Base-by-base conservation (phyloP, 306 rosid genomes). In the Trichosanthes truncata region DNA sequence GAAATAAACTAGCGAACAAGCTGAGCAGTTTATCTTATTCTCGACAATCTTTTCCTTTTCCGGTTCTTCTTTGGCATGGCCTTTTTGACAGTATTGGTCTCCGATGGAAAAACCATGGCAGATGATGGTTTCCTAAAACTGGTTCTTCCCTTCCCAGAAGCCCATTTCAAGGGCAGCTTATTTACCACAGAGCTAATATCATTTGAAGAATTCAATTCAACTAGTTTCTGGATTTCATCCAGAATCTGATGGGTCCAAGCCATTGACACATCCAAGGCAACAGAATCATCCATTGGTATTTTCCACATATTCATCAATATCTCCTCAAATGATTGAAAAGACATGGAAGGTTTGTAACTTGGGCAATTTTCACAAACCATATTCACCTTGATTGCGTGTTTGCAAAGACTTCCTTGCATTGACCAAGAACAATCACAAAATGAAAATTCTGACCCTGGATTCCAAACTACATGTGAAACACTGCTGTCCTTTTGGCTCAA, bases 391-490 rank as follows among this genome's bases (percentile, higher is more conserved):
- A 93, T 85, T 79, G 89, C 91, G 76, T 93, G 99, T 86, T 95
- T 93, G 94, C 97, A 90, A 45, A 93, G 89, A 85, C 90, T 95
- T 78, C 98, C 97, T 82, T 91, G 97, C 92, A 81, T 74, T 13
- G 90, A 89, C 90, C 92, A 89, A n/a, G 84, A 35, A 57, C 90
- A 87, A 72, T 87, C 86, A 52, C 98, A 95, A 62, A 93, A 91
- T 38, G 97, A 88, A 78, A 93, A 95, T 80, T 95, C 96, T 35
- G 97, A 87, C 75, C 97, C 91, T 0, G 97, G 97, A 87, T 95
- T 95, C 99, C 99, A 95, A 56, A 95, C 98, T 57, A 90, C 43
- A 84, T 83, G 91, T 52, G 85, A 56, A 57, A 45, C 9, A 61
- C 76, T 81, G 53, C 84, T 82, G 69, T 93, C 92, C 76, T 88